These are phyloP conservation scores for Hibiscus mutabilis DNA, from an alignment of 345 rosid species.

Conservation along the genomic window DNA sequence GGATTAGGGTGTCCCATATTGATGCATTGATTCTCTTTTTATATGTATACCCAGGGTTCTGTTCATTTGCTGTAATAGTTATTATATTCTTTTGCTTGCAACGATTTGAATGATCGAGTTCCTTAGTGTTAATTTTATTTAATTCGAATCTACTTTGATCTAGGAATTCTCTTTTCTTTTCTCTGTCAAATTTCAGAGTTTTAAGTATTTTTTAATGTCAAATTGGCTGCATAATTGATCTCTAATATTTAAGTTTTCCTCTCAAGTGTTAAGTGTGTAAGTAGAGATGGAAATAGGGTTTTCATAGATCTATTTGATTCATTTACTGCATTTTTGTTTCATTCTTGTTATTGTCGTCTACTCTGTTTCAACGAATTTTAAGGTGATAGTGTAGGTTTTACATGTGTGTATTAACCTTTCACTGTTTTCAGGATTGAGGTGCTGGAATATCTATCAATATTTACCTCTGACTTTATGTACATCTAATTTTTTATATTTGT, in stretches of 20 bases:
- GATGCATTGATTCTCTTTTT: slow-evolving; percentile 9
- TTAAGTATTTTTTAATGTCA: neutral
- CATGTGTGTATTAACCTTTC: neutral
- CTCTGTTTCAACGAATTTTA: neutral
- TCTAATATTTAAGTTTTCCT: neutral
- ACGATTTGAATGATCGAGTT: neutral
- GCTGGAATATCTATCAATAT: neutral
- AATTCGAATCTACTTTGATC: neutral
- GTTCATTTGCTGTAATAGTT: neutral
- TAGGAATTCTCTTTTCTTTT: neutral
- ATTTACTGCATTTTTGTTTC: neutral
- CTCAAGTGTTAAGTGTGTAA: neutral
- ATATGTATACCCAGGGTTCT: neutral
- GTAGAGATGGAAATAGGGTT: neutral
- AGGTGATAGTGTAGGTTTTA: neutral
- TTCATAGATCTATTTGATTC: neutral
- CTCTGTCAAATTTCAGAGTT: neutral
- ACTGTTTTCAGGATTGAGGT: too few relatives aligned
- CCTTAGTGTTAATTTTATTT: neutral
- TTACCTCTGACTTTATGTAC: neutral
- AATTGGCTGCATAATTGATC: neutral
- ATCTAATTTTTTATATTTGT: neutral
- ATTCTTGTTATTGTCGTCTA: neutral
- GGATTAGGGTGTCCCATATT: slow-evolving; percentile 10
- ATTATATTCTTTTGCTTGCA: neutral